Base-by-base conservation (phyloP, 208 protist species). In the Ichthyophonus hoferi region DNA sequence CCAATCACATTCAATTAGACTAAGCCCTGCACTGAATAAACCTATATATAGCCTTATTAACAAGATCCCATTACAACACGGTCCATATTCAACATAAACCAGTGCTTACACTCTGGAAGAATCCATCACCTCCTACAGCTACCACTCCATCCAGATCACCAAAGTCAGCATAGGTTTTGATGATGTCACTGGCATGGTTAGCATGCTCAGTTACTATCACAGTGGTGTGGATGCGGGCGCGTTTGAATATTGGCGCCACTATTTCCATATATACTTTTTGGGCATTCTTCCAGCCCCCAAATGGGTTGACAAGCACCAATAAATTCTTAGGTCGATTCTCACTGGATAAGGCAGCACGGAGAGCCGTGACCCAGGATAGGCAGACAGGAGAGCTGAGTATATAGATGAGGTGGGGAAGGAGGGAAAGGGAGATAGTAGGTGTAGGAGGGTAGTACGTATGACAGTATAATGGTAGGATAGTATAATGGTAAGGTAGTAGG, bases 281-380 rank as follows among this genome's bases (percentile, higher is more conserved):
- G 12, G 81, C 81, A 2, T 85, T 58, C 38, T 38, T 38, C 0
- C 81, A 41, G 38, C 81, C 81, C 24, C 81, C 81, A 34, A 42
- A 85, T 34, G 81, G 81, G 40, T 85, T 85, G 81, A 85, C 42
- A 43, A 85, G 38, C 17, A 85, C 81, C 33, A 85, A 34, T 31
- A 85, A 37, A 7, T 38, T 39, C 38, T 38, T 37, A 3, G 81
- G 81, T 12, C 81, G 7, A 37, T 85, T 7, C 50, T 67, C 50
- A 67, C 50, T n/a, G 7, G 7, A 24, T 24, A 67, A 24, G 7
- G 50, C 50, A 7, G 7, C 14, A 24, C 50, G 50, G 50, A 67
- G 24, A 7, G 50, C 50, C 7, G 50, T 24, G 50, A 67, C 24
- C 50, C 50, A 67, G 14, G 24, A 67, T 24, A n/a, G 50, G 24